Percentiles rank a stretch among this genome's conserved stretches.
These are phyloP conservation scores for Trichothecium roseum DNA, from an alignment of 2,329 filamentous ascomycete genomes.

Conservation along the genomic window DNA sequence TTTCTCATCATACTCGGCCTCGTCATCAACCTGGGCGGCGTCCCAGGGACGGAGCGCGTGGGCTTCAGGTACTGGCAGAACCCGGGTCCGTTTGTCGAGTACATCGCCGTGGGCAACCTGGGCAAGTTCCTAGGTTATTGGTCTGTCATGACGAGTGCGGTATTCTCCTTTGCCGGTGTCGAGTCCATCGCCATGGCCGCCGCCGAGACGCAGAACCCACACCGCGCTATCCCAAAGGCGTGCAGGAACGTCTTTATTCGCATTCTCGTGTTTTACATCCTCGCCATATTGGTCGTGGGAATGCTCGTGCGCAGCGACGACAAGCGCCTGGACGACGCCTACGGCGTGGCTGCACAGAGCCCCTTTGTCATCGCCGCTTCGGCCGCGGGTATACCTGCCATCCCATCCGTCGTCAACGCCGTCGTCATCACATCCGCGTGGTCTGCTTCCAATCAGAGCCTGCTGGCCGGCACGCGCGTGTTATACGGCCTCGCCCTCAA, in stretches of 20 bases:
- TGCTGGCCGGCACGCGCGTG: conserved; percentile 49
- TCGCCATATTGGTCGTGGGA: conserved; percentile 61
- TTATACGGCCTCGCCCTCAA: conserved; percentile 50
- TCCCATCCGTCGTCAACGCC: conserved; percentile 67
- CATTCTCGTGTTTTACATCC: conserved; percentile 60
- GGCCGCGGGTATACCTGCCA: conserved; percentile 53
- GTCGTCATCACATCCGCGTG: conserved; percentile 64
- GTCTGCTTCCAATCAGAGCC: conserved; percentile 58
- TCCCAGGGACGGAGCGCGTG: conserved; percentile 44
- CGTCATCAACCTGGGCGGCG: conserved; percentile 52
- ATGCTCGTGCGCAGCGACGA: conserved; percentile 51
- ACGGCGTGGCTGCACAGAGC: conserved; percentile 35
- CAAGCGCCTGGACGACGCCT: conserved; percentile 37
- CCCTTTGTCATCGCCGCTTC: conserved; percentile 65
- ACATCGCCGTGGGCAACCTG: conserved; percentile 37
- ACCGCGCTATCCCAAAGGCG: conserved; percentile 55
- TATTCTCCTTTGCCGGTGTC: conserved; percentile 60
- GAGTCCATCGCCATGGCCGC: conserved; percentile 52
- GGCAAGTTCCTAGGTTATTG: conserved; percentile 34
- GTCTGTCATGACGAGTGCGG: conserved; percentile 50
- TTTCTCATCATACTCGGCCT: conserved; percentile 52
- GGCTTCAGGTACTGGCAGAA: conserved; percentile 62
- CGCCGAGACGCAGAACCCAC: conserved; percentile 50
- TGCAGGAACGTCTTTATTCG: conserved; percentile 70
- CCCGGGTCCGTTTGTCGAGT: conserved; percentile 57